Conservation (phyloP, 73 alveolate genomes). For the Paramecium caudatum region DNA sequence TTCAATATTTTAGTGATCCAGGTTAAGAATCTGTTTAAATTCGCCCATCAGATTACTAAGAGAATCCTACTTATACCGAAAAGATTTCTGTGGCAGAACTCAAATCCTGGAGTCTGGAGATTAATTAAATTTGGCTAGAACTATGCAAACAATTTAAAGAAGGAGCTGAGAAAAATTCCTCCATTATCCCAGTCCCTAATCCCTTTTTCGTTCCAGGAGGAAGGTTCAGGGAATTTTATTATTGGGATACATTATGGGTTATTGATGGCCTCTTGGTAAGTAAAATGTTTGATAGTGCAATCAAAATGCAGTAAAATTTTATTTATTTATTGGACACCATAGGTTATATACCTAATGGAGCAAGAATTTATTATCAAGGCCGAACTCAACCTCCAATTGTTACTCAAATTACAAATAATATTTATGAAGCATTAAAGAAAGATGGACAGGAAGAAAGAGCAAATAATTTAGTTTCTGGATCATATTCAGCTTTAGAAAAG, state of each 20-base stretch:
- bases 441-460: constrained; percentile 46
- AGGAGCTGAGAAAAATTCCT: constrained; percentile 12
- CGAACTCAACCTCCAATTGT: constrained; percentile 16
- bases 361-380: constrained; percentile 38
- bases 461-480: not conserved
- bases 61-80: not conserved
- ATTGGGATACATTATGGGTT: constrained; percentile 70
- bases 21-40: constrained; percentile 17
- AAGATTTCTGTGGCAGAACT: constrained; percentile 1
- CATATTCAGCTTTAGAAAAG: not conserved
- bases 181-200: not conserved
- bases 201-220: constrained; percentile 67
- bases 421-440: constrained; percentile 1
- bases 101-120: constrained; percentile 11
- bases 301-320: constrained; percentile 54
- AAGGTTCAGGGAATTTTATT: constrained; percentile 45
- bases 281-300: constrained; percentile 55
- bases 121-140: constrained; percentile 37
- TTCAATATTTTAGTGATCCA: constrained; percentile 7
- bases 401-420: not conserved
- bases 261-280: constrained; percentile 22
- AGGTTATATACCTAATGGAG: constrained; percentile 65
- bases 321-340: not conserved
- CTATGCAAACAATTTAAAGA: constrained; percentile 14
- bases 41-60: constrained; percentile 6